Base-by-base conservation (phyloP, 1,284 basidiomycete species). In the Erythrobasidium hasegawianum region DNA sequence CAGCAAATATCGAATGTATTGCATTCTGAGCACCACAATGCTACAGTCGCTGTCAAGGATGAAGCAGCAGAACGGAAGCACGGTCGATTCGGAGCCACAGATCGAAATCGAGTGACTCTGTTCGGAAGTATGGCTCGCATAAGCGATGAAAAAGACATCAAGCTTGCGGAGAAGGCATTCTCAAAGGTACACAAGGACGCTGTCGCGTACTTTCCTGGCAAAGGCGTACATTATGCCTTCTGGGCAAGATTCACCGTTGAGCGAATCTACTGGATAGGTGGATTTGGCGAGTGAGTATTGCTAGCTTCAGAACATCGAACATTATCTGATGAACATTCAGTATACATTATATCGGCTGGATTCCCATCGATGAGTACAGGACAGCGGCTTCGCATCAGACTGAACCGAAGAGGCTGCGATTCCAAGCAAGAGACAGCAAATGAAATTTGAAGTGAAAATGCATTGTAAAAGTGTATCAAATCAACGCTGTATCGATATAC, bases 281-380 rank as follows among this genome's bases (percentile, higher is more conserved):
- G 62, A 16, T 56, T 41, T 38, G 22, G 38, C 9, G 26, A 53
- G 50, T 53, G 8, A 29, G 50, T 33, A 4, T 53, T 29, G 9
- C 4, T 4, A 8, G 7, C 50, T 9, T 26, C 29, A 27, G 16
- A 13, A 2, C 9, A 22, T n/a, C 20, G 49, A 54, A 22, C 14
- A n/a, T 33, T 33, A 33, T 33, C 33, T 33, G 29, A 57, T 38
- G 54, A 8, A 40, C 43, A 26, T 41, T 50, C 41, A 55, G 55
- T 24, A 65, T 56, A 9, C 62, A 65, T 22, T 65, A 52, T 33
- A 65, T 65, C 26, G 62, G 62, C 10, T 65, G 62, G 62, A 57
- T 65, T n/a, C 62, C 62, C 4, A 26, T 58, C 45, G 62, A 65
- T 18, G 26, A 50, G 45, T 65, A 65, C 49, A 39, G 54, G 24